Evolutionary conservation across 2,329 filamentous ascomycete genomes (phyloP).

Genomic region (Xylaria sp.): DNA sequence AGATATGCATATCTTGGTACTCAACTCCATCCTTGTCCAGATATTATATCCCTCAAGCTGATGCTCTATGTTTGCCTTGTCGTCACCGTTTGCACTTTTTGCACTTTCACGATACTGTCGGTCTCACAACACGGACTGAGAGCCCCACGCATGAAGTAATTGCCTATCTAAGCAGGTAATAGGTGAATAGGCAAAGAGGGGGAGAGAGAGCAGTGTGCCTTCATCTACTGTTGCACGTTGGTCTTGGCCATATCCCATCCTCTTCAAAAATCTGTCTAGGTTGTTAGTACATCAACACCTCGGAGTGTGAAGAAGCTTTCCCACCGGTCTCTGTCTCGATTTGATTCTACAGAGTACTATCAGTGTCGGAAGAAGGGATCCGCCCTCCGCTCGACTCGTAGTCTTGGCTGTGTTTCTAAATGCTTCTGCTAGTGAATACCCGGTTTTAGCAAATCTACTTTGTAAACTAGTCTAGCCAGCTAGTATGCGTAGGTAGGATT

Average conservation of each 20-base stretch:
- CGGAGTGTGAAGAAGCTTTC: not conserved
- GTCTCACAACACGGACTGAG: not conserved
- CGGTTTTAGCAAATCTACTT: not conserved
- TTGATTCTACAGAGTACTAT: not conserved
- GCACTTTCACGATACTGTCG: constrained; percentile 11
- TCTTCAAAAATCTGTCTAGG: constrained; percentile 17
- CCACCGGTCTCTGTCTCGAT: not conserved
- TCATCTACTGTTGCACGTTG: not conserved
- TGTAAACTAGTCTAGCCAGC: not conserved
- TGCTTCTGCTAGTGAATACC: not conserved
- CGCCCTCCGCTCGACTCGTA: not conserved
- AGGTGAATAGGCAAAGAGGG: not conserved
- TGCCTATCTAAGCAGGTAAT: not conserved
- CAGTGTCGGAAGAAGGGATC: not conserved
- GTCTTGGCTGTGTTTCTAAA: not conserved
- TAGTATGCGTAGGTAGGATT: not conserved
- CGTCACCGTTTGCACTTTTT: constrained; percentile 20
- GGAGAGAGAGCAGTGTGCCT: not conserved
- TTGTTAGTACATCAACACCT: not conserved
- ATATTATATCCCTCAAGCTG: constrained; percentile 7
- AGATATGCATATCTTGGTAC: not conserved
- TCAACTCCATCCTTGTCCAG: not conserved
- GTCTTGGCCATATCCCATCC: not conserved
- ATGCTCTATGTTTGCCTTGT: constrained; percentile 1
- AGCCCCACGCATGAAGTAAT: constrained; percentile 20